phyloP scores from a whole-genome alignment of 2,329 filamentous ascomycete genomes.

The Aspergillus neotritici region DNA sequence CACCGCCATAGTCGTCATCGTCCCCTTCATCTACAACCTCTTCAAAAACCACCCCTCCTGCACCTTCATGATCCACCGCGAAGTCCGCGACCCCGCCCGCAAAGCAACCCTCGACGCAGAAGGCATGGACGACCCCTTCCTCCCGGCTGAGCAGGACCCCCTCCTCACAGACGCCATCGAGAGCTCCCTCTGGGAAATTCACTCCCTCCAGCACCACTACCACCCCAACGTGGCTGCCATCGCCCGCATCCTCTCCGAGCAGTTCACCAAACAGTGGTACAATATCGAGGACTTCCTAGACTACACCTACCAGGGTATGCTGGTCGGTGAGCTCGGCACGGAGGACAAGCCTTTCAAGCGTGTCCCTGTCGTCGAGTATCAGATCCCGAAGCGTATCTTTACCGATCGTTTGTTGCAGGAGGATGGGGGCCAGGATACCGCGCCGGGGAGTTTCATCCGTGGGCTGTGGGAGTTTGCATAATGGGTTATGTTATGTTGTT shows the following conservation, averaged over 20 bases:
- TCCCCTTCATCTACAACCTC: slow-evolving; percentile 94
- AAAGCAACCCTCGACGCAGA: slow-evolving; percentile 56
- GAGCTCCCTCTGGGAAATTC: slow-evolving; percentile 90
- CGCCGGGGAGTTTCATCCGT: slow-evolving; percentile 32
- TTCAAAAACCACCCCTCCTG: slow-evolving; percentile 83
- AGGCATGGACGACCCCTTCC: slow-evolving; percentile 69
- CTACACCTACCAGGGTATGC: slow-evolving; percentile 71
- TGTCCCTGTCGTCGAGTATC: slow-evolving; percentile 81
- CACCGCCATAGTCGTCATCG: slow-evolving; percentile 76
- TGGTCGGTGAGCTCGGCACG: slow-evolving; percentile 68
- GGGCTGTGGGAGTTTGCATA: slow-evolving; percentile 35
- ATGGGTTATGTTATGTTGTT: neutral
- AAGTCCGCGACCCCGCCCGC: slow-evolving; percentile 53
- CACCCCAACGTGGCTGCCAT: slow-evolving; percentile 95
- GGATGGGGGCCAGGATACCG: slow-evolving; percentile 36
- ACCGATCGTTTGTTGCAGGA: slow-evolving; percentile 37
- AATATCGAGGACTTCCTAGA: slow-evolving; percentile 97
- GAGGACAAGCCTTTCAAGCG: slow-evolving; percentile 73
- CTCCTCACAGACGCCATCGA: slow-evolving; percentile 83
- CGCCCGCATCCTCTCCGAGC: slow-evolving; percentile 87
- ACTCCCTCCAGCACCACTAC: slow-evolving; percentile 85
- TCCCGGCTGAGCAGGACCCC: slow-evolving; percentile 69
- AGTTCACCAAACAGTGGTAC: slow-evolving; percentile 94
- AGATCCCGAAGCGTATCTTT: slow-evolving; percentile 84
- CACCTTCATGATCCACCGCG: slow-evolving; percentile 93